A percentile compares a stretch with the other conserved stretches of the same genome.
These are phyloP conservation scores for Clonostachys rosea DNA, from an alignment of 2,329 filamentous ascomycete genomes.

Conservation along the genomic window DNA sequence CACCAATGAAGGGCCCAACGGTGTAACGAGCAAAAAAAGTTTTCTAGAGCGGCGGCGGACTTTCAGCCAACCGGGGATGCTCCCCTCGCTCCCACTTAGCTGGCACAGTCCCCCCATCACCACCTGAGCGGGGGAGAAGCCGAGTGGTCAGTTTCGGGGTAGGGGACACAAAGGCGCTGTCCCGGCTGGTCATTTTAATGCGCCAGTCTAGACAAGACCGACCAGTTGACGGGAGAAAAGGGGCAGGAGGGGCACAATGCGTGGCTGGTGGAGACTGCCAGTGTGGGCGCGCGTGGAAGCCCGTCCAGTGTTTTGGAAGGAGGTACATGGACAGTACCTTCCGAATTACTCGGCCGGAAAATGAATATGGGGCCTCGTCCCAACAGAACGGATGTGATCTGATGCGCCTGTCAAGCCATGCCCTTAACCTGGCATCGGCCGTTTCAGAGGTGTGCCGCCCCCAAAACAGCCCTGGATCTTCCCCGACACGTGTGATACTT, in stretches of 20 bases:
- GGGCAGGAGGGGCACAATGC: neutral
- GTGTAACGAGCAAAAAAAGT: too few species aligned
- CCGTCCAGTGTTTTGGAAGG: neutral
- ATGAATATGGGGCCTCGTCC: neutral
- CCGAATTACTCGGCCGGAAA: too few species aligned
- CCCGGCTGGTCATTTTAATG: too few species aligned
- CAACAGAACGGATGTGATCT: conserved; percentile 1
- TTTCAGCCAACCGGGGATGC: too few species aligned
- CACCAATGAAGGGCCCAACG: too few species aligned
- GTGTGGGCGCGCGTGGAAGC: neutral
- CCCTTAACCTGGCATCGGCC: conserved; percentile 4
- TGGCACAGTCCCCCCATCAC: too few species aligned
- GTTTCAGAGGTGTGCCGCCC: conserved; percentile 1
- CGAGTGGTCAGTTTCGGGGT: too few species aligned
- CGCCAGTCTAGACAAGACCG: too few species aligned
- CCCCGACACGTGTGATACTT: neutral
- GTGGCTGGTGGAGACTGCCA: neutral
- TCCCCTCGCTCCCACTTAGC: too few species aligned
- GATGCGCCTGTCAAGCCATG: conserved; percentile 4
- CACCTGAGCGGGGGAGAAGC: too few species aligned
- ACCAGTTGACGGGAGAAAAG: neutral
- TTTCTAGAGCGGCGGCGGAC: too few species aligned
- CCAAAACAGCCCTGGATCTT: neutral
- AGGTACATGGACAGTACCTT: conserved; percentile 1
- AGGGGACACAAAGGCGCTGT: too few species aligned